Evolutionary conservation across 805 yeast species (phyloP), one percentile per base, ranked within the genome.

Genomic region (Nakazawaea ernobii): DNA sequence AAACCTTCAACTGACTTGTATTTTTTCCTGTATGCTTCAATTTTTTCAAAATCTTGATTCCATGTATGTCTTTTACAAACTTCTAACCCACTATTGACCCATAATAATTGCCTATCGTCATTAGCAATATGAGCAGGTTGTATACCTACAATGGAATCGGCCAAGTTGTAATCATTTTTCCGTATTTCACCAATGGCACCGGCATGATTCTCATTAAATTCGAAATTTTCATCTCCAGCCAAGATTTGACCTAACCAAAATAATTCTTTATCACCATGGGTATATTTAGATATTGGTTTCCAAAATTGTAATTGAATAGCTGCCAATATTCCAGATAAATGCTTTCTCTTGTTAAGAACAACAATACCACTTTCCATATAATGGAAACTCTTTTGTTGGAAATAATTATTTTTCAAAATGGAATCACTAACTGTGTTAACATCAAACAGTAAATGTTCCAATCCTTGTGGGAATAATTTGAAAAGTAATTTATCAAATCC

Each of bases 221-320:
- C 63, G 52, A 79, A 80, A 24, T 63, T 59, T 48, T 75, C 79
- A 54, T 80, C 80, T 8, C 87, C 82, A 30, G 75, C 69, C 27
- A 75, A 63, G 38, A 75, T 69, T 59, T 80, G 77, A 2, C 86
- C 86, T 32, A 86, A 58, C 92, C 92, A 84, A 57, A 84, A 80
- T 54, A 85, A 67, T 59, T 86, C 94, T 54, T 86, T 86, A 53
- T 86, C 94, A 35, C 94, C 94, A 72, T 86, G 84, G 7, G 83
- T 73, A 17, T 82, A 74, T 1, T 76, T 68, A 1, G 70, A 61
- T 24, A 73, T 67, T 28, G 74, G 59, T 45, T 61, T 62, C 59
- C 71, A 68, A 55, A 74, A 61, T 51, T 74, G 77, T 50, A 74
- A 52, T n/a, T 63, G 55, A 8, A 66, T 61, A 3, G 80, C 67